A percentile compares a stretch with the other conserved stretches of the same genome.
phyloP scores from a whole-genome alignment of 2,329 filamentous ascomycete species.

The Lecanicillium sp. region DNA sequence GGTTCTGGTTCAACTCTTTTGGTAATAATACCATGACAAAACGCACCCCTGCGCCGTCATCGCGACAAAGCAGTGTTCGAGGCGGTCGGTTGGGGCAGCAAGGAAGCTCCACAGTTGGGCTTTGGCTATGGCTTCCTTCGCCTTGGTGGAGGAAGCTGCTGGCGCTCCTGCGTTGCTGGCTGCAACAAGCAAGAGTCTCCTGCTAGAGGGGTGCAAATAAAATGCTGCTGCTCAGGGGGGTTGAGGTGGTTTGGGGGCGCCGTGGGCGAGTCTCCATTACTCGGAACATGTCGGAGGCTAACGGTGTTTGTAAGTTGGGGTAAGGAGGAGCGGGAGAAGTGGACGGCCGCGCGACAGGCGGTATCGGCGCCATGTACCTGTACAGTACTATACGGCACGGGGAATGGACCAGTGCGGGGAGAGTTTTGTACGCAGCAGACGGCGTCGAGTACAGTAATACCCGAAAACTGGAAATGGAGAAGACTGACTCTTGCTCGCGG shows the following conservation, averaged over 20 bases:
- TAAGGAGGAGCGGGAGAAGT: constrained; percentile 4
- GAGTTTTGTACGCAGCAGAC: too few species aligned
- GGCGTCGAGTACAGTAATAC: constrained; percentile 1
- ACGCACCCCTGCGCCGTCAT: background rate
- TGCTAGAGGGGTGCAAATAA: constrained; percentile 5
- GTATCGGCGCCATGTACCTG: too few species aligned
- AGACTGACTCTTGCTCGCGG: too few species aligned
- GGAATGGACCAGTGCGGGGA: too few species aligned
- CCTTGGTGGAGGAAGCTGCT: too few species aligned
- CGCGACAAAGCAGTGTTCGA: background rate
- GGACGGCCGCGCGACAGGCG: background rate
- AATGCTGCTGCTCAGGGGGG: constrained; percentile 1
- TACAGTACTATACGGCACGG: too few species aligned
- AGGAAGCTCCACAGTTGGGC: background rate
- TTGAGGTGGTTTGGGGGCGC: constrained; percentile 5
- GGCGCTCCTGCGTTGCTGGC: too few species aligned
- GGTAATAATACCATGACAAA: background rate
- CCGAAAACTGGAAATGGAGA: too few species aligned
- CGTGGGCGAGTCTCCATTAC: constrained; percentile 7
- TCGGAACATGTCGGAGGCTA: constrained; percentile 9
- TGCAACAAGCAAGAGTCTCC: background rate
- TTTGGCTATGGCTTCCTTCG: too few species aligned
- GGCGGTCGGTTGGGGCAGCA: constrained; percentile 3
- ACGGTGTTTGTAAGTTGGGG: background rate
- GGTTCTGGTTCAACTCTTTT: background rate